Evolutionary conservation across 2,329 filamentous ascomycete genomes (phyloP), one percentile per base, ranked within the genome.

Genomic region (Alternaria brassicae): DNA sequence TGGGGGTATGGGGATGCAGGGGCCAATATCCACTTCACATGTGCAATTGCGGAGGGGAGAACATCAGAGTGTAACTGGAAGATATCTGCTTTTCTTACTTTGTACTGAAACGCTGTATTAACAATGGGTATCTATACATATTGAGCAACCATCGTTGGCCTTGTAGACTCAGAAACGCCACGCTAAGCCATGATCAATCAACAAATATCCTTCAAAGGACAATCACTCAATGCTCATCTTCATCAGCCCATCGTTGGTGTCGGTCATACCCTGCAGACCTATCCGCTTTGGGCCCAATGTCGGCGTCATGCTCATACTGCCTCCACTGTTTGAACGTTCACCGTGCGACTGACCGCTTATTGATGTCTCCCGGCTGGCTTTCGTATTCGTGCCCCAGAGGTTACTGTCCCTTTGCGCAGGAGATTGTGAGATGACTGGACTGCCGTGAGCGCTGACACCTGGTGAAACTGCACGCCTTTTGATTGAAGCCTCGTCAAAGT

Each of bases 211-310:
- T 45, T 32, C 34, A 54, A 41, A 28, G 47, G 21, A 28, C 25
- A 45, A 37, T 40, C 48, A 97, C 77, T 97, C 93, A 72, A 97
- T 97, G 77, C 91, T 97, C 91, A 98, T 95, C 71, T 94, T 93
- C 90, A 97, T 97, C 65, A 97, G 84, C 2, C 93, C 91, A 76
- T 97, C 94, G 74, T 92, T 92, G n/a, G 94, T 94, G 78, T 97
- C 94, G 17, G 87, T 90, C 93, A 98, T 97, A 1, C 93, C 92
- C 78, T 97, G 93, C 67, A 96, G 77, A 62, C 67, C 75, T 84
- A 78, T 67, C 53, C 75, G 72, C 85, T 68, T 84, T 81, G 50
- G 81, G 70, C 66, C 83, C 81, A 68, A 36, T 1, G 71, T 74
- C 3, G 78, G 78, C 4, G 76, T 78, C 69, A 78, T 72, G 57